Base-by-base conservation (phyloP, 306 rosid genomes). In the Lotus japonicus region DNA sequence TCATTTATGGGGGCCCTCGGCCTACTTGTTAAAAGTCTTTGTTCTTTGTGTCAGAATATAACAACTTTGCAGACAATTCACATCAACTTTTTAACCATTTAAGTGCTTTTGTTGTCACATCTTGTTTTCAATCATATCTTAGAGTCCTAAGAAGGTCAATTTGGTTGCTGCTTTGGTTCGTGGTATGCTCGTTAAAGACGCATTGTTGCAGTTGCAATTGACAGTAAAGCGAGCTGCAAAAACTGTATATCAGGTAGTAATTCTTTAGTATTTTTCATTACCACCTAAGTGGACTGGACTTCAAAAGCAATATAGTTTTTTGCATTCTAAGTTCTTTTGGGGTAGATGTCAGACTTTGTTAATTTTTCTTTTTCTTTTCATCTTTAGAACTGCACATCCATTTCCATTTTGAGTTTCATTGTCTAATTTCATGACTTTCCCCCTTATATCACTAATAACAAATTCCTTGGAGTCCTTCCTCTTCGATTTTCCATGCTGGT, bases 101-200 rank as follows among this genome's bases (percentile, higher is more conserved):
- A 54, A 72, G 21, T 59, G 55, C 33, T 21, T 43, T 0, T 31
- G 36, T 31, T 31, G 7, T 7, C 58, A 26, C 55, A 14, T 58
- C 57, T 12, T 31, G 38, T 64, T 16, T 33, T 79, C 26, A 18
- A 64, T 12, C 43, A 11, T 49, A 66, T 66, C 60, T 75, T 77
- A 94, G 97, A 90, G 96, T 81, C 98, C 97, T 42, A 94, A 90
- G 86, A 94, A 94, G 85, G 74, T 90, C 70, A 94, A 94, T 86
- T 84, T 94, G 90, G 97, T 94, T 61, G 97, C 96, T 77, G 92
- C 94, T 52, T 75, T 90, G 64, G 92, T 90, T 31, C 96, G 97
- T 73, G 98, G 98, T 18, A 94, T 94, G 98, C 98, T 89, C 44
- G 98, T 94, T 74, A 96, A 94, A 76, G 98, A 94, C 82, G 98